phyloP scores from a whole-genome alignment of 164 flowering plant species.

The Buxus sempervirens region DNA sequence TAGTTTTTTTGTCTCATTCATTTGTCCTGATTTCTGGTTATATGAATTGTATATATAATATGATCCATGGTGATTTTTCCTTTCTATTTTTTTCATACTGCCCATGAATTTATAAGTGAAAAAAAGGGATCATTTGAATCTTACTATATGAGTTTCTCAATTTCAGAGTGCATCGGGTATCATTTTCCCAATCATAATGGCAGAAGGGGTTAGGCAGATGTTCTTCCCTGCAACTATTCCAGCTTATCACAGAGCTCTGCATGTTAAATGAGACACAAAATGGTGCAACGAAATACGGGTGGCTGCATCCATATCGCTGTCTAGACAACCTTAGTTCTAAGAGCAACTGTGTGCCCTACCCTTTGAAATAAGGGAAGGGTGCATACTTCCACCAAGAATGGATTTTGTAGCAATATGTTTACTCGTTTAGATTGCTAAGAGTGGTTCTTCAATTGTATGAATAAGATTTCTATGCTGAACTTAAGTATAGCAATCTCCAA shows the following conservation, averaged over 20 bases:
- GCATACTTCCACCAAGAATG: slow-evolving; percentile 8
- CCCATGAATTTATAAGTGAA: background rate
- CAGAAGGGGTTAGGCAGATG: slow-evolving; percentile 85
- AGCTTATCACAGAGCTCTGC: slow-evolving; percentile 60
- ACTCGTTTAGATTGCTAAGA: slow-evolving; percentile 8
- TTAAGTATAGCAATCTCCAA: background rate
- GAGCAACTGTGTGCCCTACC: background rate
- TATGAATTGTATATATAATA: too few relatives aligned
- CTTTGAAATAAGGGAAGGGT: too few relatives aligned
- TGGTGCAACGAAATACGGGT: background rate
- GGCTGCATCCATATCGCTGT: background rate
- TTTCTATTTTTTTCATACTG: too few relatives aligned
- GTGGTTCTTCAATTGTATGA: background rate
- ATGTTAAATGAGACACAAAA: slow-evolving; percentile 16
- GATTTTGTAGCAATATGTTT: slow-evolving; percentile 19
- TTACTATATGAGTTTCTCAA: background rate
- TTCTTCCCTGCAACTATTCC: slow-evolving; percentile 67
- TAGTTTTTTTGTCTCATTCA: too few relatives aligned
- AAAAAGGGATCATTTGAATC: slow-evolving; percentile 1
- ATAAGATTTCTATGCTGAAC: background rate
- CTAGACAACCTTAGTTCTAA: background rate
- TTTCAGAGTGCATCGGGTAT: slow-evolving; percentile 67
- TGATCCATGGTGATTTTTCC: too few relatives aligned
- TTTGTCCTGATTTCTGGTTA: too few relatives aligned
- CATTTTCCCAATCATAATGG: slow-evolving; percentile 70